phyloP scores from a whole-genome alignment of 495 filamentous ascomycete genomes.

The Podospora bellae-mahoneyi region DNA sequence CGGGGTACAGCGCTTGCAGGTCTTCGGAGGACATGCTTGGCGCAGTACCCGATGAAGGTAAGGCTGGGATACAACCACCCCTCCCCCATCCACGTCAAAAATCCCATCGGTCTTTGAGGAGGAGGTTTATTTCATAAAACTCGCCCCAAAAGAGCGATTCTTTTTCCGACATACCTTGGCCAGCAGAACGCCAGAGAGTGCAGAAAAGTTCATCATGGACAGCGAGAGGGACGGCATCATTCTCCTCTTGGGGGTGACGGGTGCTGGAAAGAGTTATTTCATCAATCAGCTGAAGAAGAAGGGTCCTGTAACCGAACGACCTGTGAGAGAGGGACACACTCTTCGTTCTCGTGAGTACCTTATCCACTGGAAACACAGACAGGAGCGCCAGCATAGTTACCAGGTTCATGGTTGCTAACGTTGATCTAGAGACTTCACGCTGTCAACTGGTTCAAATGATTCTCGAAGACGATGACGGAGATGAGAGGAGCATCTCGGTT shows the following conservation, averaged over 20 bases:
- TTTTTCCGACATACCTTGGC: background rate
- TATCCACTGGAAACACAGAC: background rate
- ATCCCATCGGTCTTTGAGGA: background rate
- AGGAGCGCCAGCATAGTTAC: background rate
- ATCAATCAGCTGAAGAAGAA: constrained; percentile 30
- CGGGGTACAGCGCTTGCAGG: background rate
- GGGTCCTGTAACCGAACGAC: constrained; percentile 1
- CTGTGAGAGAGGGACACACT: constrained; percentile 20
- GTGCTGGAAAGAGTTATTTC: constrained; percentile 40
- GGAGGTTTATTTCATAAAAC: background rate
- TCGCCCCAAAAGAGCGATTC: background rate
- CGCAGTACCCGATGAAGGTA: background rate
- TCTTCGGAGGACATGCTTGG: background rate
- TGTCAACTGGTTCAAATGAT: constrained; percentile 18
- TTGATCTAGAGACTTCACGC: background rate
- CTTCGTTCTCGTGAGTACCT: constrained; percentile 25
- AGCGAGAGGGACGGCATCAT: constrained; percentile 25
- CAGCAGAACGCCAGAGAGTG: background rate
- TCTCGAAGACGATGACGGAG: constrained; percentile 24
- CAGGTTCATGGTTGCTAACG: background rate
- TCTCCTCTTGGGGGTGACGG: constrained; percentile 39
- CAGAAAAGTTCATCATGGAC: background rate
- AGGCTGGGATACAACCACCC: constrained; percentile 7
- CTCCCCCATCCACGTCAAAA: background rate
- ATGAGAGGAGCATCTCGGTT: constrained; percentile 16